Conservation (phyloP, 2,329 filamentous ascomycete genomes). For the Colletotrichum godetiae region DNA sequence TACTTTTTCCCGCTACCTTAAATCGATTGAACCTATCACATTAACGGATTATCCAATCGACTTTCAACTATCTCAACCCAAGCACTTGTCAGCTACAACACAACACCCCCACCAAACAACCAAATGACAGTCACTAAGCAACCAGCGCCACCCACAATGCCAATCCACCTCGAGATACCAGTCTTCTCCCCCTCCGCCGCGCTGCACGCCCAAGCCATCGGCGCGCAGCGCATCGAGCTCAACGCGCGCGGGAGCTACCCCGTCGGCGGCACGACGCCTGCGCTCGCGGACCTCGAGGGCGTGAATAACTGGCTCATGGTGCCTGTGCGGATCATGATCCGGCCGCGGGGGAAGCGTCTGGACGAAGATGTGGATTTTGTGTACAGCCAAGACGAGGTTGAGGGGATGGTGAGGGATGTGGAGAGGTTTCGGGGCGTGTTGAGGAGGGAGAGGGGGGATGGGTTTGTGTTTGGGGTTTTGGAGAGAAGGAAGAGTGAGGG, state of each 20-base stretch:
- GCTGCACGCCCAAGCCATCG: slow-evolving; percentile 51
- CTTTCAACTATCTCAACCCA: no score
- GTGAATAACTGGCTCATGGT: slow-evolving; percentile 42
- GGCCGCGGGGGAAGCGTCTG: slow-evolving; percentile 54
- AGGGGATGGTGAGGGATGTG: slow-evolving; percentile 50
- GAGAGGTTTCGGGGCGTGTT: slow-evolving; percentile 51
- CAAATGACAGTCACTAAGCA: background rate
- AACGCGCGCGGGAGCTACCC: slow-evolving; percentile 63
- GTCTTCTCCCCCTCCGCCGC: slow-evolving; percentile 61
- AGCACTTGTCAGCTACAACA: background rate
- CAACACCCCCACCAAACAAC: background rate
- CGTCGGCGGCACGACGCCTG: slow-evolving; percentile 63
- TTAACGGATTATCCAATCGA: background rate
- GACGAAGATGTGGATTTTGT: slow-evolving; percentile 54
- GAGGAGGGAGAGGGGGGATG: slow-evolving; percentile 56
- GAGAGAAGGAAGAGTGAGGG: slow-evolving; percentile 1
- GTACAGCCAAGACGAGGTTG: slow-evolving; percentile 58
- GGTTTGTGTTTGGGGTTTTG: slow-evolving; percentile 67
- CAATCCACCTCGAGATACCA: slow-evolving; percentile 61
- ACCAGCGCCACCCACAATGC: slow-evolving; percentile 18
- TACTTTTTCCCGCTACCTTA: background rate
- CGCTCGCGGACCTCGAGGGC: slow-evolving; percentile 49
- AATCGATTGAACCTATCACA: background rate
- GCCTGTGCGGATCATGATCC: slow-evolving; percentile 66
- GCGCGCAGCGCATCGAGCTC: slow-evolving; percentile 64